A percentile compares a stretch with the other conserved stretches of the same genome.
These are phyloP conservation scores for Phyllosticta citrichinensis DNA, from an alignment of 2,329 filamentous ascomycete genomes.

Conservation along the genomic window DNA sequence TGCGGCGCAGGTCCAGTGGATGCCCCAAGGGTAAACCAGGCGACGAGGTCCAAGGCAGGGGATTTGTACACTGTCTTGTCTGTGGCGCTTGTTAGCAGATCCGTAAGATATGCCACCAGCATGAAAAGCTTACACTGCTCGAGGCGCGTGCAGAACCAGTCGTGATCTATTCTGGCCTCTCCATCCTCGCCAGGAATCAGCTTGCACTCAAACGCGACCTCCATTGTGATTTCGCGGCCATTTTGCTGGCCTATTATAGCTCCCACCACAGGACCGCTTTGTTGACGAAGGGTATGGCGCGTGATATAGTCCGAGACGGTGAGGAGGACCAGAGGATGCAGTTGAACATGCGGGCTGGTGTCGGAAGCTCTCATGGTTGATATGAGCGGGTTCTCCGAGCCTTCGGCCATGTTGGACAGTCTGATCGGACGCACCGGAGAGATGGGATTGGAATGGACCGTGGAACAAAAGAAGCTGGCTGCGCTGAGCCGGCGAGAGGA, in stretches of 20 bases:
- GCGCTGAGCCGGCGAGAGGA: neutral
- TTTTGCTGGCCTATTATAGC: constrained; percentile 86
- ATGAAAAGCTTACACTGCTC: constrained; percentile 62
- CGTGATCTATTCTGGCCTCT: constrained; percentile 52
- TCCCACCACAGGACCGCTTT: constrained; percentile 68
- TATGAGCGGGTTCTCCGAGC: constrained; percentile 32
- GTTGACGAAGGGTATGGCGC: constrained; percentile 69
- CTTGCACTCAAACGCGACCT: constrained; percentile 84
- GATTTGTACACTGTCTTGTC: constrained; percentile 83
- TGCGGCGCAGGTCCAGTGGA: constrained; percentile 57
- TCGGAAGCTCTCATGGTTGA: constrained; percentile 46
- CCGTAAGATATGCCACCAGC: neutral
- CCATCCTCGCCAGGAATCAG: constrained; percentile 40
- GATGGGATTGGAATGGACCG: neutral
- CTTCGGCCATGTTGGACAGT: constrained; percentile 23
- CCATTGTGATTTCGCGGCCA: constrained; percentile 81
- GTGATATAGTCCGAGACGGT: constrained; percentile 96
- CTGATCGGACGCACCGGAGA: no score
- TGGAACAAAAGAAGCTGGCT: neutral
- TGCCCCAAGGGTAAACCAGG: constrained; percentile 79
- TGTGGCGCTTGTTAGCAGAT: constrained; percentile 29
- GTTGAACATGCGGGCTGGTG: constrained; percentile 65
- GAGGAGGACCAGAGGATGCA: constrained; percentile 91
- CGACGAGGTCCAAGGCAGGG: constrained; percentile 70
- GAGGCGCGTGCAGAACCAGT: constrained; percentile 68